These are phyloP conservation scores for Zangia roseola DNA, from an alignment of 768 basidiomycete genomes.

Conservation along the genomic window DNA sequence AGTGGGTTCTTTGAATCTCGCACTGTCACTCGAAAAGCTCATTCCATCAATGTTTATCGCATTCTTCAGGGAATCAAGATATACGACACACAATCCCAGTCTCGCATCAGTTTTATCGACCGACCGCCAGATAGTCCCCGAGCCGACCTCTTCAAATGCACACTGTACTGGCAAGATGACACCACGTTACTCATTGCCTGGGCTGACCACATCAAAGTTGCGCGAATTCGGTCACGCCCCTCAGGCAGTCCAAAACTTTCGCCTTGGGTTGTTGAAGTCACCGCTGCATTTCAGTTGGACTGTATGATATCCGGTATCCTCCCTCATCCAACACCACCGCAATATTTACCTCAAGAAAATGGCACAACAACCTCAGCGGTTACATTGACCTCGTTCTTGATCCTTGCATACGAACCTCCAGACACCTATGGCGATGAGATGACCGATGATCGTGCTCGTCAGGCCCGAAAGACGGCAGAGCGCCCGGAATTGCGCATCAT, in stretches of 20 bases:
- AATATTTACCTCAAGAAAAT: conserved; percentile 14
- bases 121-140: conserved; percentile 80
- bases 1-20: conserved; percentile 43
- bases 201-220: conserved; percentile 93
- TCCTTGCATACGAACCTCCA: conserved; percentile 85
- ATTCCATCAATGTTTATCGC: neutral
- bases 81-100: conserved; percentile 77
- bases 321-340: conserved; percentile 58
- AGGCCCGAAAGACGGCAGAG: conserved; percentile 81
- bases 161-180: conserved; percentile 90
- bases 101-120: conserved; percentile 83
- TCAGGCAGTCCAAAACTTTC: conserved; percentile 47
- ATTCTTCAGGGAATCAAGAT: conserved; percentile 83
- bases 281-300: conserved; percentile 88
- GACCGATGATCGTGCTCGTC: conserved; percentile 66
- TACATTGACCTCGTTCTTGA: conserved; percentile 68
- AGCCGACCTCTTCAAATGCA: conserved; percentile 93
- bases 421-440: conserved; percentile 68
- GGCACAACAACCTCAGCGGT: conserved; percentile 21
- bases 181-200: conserved; percentile 87
- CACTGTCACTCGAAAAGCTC: neutral
- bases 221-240: conserved; percentile 68
- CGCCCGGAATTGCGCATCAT: conserved; percentile 95
- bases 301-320: conserved; percentile 93
- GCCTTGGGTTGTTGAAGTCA: conserved; percentile 80